phyloP scores from a whole-genome alignment of 176 grass and related monocot species.

The Musa schizocarpa region DNA sequence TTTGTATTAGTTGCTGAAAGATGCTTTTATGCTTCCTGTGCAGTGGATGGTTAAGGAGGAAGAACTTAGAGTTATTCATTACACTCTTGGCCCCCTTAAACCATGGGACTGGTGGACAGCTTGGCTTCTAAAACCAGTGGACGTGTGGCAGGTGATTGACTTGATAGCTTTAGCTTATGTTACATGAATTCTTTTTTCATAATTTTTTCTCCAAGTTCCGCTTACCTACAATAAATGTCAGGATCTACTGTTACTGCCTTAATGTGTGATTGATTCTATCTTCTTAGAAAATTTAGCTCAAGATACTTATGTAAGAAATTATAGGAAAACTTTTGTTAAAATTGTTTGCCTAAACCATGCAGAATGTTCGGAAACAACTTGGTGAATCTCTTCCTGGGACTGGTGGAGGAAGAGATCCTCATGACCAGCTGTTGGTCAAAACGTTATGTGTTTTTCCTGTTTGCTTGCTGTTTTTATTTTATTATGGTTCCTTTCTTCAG shows the following conservation, averaged over 20 bases:
- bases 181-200: background rate
- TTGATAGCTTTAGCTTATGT: conserved; percentile 1
- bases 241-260: background rate
- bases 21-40: conserved; percentile 24
- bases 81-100: conserved; percentile 87
- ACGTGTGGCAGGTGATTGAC: conserved; percentile 77
- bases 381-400: conserved; percentile 76
- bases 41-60: conserved; percentile 99
- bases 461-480: conserved; percentile 53
- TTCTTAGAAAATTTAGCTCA: background rate
- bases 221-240: background rate
- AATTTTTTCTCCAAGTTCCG: background rate
- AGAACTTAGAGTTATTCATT: conserved; percentile 85
- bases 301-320: background rate
- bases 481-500: conserved; percentile 68
- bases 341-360: conserved; percentile 1
- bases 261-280: background rate
- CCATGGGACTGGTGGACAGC: conserved; percentile 98
- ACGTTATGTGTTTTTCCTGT: conserved; percentile 66
- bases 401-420: conserved; percentile 60
- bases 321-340: conserved; percentile 14
- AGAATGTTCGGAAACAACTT: conserved; percentile 72
- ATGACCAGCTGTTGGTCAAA: conserved; percentile 50
- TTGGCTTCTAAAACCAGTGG: conserved; percentile 94
- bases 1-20: background rate